These are phyloP conservation scores for Recurvomyces mirabilis DNA, from an alignment of 495 filamentous ascomycete species.

Conservation along the genomic window DNA sequence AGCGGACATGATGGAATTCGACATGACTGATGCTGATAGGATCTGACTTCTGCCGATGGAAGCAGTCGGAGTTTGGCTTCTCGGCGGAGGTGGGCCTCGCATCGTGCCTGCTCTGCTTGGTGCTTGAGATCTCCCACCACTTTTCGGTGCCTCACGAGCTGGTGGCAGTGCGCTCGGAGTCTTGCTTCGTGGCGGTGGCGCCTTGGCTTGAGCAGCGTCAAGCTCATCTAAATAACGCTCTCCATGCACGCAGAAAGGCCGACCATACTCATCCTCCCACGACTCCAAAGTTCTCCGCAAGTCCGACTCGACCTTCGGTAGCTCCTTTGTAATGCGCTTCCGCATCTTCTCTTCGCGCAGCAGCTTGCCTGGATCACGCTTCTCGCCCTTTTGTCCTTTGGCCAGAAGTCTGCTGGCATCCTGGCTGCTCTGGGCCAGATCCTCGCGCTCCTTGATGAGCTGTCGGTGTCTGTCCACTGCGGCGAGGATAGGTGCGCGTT, in stretches of 20 bases:
- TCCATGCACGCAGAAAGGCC: constrained; percentile 85
- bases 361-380: constrained; percentile 86
- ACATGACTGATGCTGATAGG: constrained; percentile 30
- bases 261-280: constrained; percentile 90
- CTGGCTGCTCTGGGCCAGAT: constrained; percentile 75
- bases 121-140: constrained; percentile 3
- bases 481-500: constrained; percentile 71
- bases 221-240: constrained; percentile 76
- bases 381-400: constrained; percentile 78
- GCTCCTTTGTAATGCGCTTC: constrained; percentile 87
- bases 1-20: constrained; percentile 1
- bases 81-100: constrained; percentile 29
- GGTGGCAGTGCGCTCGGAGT: constrained; percentile 47
- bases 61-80: constrained; percentile 51
- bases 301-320: constrained; percentile 80
- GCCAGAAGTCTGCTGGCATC: constrained; percentile 88
- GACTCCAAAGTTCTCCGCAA: constrained; percentile 67
- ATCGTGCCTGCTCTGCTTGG: constrained; percentile 20
- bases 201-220: constrained; percentile 49
- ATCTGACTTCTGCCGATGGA: constrained; percentile 43
- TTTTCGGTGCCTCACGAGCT: constrained; percentile 19
- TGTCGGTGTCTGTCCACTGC: constrained; percentile 75
- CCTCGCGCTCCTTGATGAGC: constrained; percentile 76
- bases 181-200: constrained; percentile 61
- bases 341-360: constrained; percentile 96